Conservation (phyloP, 2,329 filamentous ascomycete species). For the Claviceps sp. region DNA sequence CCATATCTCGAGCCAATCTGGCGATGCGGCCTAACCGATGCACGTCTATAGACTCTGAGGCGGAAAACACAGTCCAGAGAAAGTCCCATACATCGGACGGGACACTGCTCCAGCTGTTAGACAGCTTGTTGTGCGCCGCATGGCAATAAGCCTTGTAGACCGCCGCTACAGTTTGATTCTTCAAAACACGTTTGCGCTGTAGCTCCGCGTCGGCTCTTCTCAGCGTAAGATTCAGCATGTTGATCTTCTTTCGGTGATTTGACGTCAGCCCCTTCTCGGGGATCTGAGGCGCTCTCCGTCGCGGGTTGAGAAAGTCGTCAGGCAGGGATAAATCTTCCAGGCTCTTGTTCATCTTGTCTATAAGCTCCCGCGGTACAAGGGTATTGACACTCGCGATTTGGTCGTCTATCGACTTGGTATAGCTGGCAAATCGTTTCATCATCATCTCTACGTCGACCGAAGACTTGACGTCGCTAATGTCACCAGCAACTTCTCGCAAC, state of each 20-base stretch:
- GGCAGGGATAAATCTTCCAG: slow-evolving; percentile 13
- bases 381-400: slow-evolving; percentile 19
- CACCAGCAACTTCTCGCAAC: slow-evolving; percentile 18
- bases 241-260: slow-evolving; percentile 25
- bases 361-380: slow-evolving; percentile 17
- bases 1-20: slow-evolving; percentile 52
- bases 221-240: slow-evolving; percentile 22
- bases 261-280: slow-evolving; percentile 22
- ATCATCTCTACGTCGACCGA: slow-evolving; percentile 22
- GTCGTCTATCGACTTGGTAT: slow-evolving; percentile 21
- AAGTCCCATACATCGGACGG: slow-evolving; percentile 47
- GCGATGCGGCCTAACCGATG: slow-evolving; percentile 48
- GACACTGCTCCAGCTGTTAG: slow-evolving; percentile 37
- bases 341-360: slow-evolving; percentile 19
- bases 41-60: slow-evolving; percentile 33
- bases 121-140: slow-evolving; percentile 29
- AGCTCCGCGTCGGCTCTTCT: slow-evolving; percentile 16
- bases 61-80: slow-evolving; percentile 50
- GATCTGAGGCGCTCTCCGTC: slow-evolving; percentile 19
- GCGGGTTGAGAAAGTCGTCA: slow-evolving; percentile 12
- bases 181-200: slow-evolving; percentile 14
- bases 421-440: slow-evolving; percentile 19
- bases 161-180: slow-evolving; percentile 22
- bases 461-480: slow-evolving; percentile 18
- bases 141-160: slow-evolving; percentile 43